These are phyloP conservation scores for Elaeis oleifera DNA, from an alignment of 202 grass and related monocot genomes.

Conservation along the genomic window DNA sequence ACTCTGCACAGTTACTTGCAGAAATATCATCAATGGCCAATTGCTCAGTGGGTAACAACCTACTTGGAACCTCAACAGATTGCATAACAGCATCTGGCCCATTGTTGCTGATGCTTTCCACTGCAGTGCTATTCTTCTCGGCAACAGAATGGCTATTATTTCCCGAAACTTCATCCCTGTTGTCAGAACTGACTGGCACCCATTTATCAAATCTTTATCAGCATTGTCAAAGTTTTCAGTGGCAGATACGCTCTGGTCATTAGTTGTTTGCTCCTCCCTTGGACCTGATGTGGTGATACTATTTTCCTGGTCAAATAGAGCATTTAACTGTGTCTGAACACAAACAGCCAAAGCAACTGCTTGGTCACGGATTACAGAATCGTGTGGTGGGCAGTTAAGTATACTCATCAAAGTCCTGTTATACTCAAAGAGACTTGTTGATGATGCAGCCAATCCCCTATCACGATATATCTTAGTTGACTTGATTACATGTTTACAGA, in stretches of 20 bases:
- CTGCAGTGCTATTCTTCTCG: no score
- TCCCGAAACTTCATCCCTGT: no score
- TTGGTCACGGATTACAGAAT: slow-evolving; percentile 65
- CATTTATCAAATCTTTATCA: no score
- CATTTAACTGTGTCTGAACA: slow-evolving; percentile 59
- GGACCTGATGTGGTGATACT: slow-evolving; percentile 8
- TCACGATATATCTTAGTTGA: slow-evolving; percentile 54
- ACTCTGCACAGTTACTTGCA: no score
- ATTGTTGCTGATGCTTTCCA: no score
- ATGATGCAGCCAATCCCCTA: slow-evolving; percentile 52
- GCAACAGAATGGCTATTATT: no score
- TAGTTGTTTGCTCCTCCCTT: slow-evolving; percentile 6
- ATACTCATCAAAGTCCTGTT: slow-evolving; percentile 53
- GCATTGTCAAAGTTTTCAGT: not conserved
- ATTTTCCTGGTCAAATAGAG: slow-evolving; percentile 30
- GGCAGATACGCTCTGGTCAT: slow-evolving; percentile 23
- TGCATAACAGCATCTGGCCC: no score
- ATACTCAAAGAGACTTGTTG: slow-evolving; percentile 52
- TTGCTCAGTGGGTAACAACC: no score
- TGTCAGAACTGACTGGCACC: no score
- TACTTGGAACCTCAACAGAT: no score
- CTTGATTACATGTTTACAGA: slow-evolving; percentile 81
- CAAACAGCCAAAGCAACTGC: slow-evolving; percentile 66
- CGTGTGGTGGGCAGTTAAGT: slow-evolving; percentile 60
- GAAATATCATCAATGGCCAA: no score